These are phyloP conservation scores for Helenozyma rhizophorensis DNA, from an alignment of 805 yeast species.

Conservation along the genomic window DNA sequence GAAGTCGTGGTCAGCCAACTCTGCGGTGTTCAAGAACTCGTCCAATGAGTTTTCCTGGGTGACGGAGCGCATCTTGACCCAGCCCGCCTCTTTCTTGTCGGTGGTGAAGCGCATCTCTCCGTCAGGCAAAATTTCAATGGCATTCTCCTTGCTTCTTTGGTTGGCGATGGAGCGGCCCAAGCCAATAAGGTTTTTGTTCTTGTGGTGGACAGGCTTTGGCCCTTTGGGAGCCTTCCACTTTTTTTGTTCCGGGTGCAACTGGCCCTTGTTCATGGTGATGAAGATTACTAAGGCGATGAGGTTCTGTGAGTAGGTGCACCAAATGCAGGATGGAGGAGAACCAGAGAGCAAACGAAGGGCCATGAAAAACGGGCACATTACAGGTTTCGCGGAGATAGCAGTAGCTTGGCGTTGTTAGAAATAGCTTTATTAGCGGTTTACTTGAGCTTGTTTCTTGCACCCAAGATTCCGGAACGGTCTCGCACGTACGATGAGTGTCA, in stretches of 20 bases:
- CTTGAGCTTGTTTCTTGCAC: too few relatives aligned
- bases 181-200: constrained; percentile 79
- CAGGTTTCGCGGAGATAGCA: too few relatives aligned
- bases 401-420: too few relatives aligned
- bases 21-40: constrained; percentile 93
- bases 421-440: too few relatives aligned
- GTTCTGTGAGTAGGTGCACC: too few relatives aligned
- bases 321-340: too few relatives aligned
- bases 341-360: too few relatives aligned
- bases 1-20: constrained; percentile 92
- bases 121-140: constrained; percentile 69
- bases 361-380: too few relatives aligned
- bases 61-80: constrained; percentile 89
- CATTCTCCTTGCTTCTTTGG: constrained; percentile 65
- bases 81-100: constrained; percentile 73
- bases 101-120: constrained; percentile 90
- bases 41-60: constrained; percentile 93
- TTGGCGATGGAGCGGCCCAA: constrained; percentile 80
- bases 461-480: too few relatives aligned
- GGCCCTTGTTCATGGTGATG: constrained; percentile 27
- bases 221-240: constrained; percentile 90
- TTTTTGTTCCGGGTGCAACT: constrained; percentile 47
- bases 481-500: too few relatives aligned
- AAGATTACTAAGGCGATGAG: constrained; percentile 1
- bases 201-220: constrained; percentile 83